A percentile compares a stretch with the other conserved stretches of the same genome.
Conservation (phyloP, 495 filamentous ascomycete species). For the Jackrogersella multiformis region DNA sequence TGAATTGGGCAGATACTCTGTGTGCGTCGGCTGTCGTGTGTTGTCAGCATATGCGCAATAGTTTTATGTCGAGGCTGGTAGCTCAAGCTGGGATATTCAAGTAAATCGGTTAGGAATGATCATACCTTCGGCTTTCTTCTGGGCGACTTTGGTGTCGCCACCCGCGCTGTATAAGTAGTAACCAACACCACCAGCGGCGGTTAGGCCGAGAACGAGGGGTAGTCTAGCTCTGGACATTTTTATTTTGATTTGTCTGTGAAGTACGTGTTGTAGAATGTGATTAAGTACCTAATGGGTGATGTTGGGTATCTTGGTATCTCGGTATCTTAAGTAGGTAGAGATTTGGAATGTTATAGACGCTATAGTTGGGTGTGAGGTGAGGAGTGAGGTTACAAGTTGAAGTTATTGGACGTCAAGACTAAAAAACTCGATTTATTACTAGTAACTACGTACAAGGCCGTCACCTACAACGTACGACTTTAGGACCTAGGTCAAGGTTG, state of each 20-base stretch:
- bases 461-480: constrained; percentile 24
- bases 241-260: constrained; percentile 40
- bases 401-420: constrained; percentile 27
- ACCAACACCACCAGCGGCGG: constrained; percentile 72
- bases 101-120: background rate
- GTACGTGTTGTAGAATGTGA: background rate
- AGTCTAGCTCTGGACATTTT: constrained; percentile 64
- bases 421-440: constrained; percentile 24
- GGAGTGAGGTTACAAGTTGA: constrained; percentile 19
- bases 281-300: constrained; percentile 12
- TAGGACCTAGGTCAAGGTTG: constrained; percentile 10
- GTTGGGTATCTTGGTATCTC: background rate
- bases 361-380: background rate
- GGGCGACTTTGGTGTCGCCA: constrained; percentile 80
- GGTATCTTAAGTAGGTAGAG: too few species aligned
- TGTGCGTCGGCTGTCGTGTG: constrained; percentile 64
- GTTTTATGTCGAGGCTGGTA: background rate
- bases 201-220: constrained; percentile 67
- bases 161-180: constrained; percentile 95
- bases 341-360: background rate
- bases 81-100: background rate
- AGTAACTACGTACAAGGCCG: constrained; percentile 15
- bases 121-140: constrained; percentile 83
- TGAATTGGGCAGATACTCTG: constrained; percentile 71
- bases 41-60: constrained; percentile 24